A percentile compares a stretch with the other conserved stretches of the same genome.
Evolutionary conservation across 768 basidiomycete species (phyloP).

Genomic region (Mycena amicta): DNA sequence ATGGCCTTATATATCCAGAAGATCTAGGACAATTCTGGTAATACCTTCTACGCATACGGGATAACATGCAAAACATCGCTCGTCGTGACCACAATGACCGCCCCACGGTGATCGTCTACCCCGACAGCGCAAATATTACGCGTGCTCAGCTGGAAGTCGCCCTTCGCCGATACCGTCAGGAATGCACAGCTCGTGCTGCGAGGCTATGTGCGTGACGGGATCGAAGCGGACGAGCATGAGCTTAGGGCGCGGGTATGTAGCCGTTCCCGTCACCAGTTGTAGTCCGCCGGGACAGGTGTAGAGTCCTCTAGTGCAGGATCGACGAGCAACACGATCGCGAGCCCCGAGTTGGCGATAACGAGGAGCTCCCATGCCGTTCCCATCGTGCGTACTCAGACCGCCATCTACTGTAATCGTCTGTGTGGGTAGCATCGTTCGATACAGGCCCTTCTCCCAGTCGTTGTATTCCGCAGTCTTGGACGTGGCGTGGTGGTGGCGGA

Average conservation of each 20-base stretch:
- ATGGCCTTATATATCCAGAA: too few species aligned
- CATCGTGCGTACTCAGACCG: background rate
- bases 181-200: conserved; percentile 13
- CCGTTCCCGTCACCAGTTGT: background rate
- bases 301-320: background rate
- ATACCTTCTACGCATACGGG: conserved; percentile 17
- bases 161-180: background rate
- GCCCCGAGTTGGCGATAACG: conserved; percentile 15
- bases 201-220: background rate
- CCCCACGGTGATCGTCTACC: conserved; percentile 17
- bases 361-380: conserved; percentile 13
- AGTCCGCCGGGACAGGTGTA: too few species aligned
- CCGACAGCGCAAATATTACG: conserved; percentile 6
- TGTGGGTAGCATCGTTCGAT: conserved; percentile 1
- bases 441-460: background rate
- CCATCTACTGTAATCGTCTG: conserved; percentile 12
- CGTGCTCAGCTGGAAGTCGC: background rate
- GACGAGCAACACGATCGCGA: conserved; percentile 10
- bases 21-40: too few species aligned
- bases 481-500: too few species aligned
- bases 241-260: conserved; percentile 4
- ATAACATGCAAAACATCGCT: conserved; percentile 7
- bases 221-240: conserved; percentile 15
- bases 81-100: conserved; percentile 8
- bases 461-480: background rate